Base-by-base conservation (phyloP, 2,329 filamentous ascomycete species). In the Pseudogymnoascus pannorum region DNA sequence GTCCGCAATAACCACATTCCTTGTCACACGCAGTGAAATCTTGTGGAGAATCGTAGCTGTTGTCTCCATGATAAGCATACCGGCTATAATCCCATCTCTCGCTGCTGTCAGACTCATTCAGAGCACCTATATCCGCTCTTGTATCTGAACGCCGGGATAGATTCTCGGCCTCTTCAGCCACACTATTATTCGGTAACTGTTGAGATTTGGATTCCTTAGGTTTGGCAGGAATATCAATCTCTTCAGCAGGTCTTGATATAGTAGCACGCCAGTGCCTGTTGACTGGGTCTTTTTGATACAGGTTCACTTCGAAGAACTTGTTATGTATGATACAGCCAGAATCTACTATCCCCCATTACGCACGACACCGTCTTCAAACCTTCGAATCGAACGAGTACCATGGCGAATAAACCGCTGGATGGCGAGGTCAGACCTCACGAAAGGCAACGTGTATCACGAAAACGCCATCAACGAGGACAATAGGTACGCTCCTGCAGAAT, bases 301-400 rank as follows among this genome's bases (percentile, higher is more conserved):
- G 14, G 66, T 80, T 80, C 29, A 77, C 22, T 64, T 80, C 78
- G 64, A 79, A 79, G 69, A 79, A 80, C 63, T 73, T 76, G 63
- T 79, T 72, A 64, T 80, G 76, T 40, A 40, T 40, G 38, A 40
- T 9, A 40, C 16, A 40, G 35, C 35, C 14, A 36, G 35, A 36
- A 36, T 36, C 35, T 36, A 36, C 35, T 36, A 36, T 36, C 35
- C 35, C 35, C 35, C 35, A 36, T 36, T 36, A 36, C 35, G 35
- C 35, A 36, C 35, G 35, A 36, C n/a, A 36, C 35, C 35, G 35
- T 36, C 35, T 36, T 36, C 14, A 36, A 36, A 36, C 35, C 35
- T 36, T 36, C 35, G 35, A 36, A 36, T 36, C 35, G 35, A 36
- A 36, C 35, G 35, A 36, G 35, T 36, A 36, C 35, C n/a, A 36